These are phyloP conservation scores for Pythium scleroteichum DNA, from an alignment of 352 stramenopile genomes.

Conservation along the genomic window DNA sequence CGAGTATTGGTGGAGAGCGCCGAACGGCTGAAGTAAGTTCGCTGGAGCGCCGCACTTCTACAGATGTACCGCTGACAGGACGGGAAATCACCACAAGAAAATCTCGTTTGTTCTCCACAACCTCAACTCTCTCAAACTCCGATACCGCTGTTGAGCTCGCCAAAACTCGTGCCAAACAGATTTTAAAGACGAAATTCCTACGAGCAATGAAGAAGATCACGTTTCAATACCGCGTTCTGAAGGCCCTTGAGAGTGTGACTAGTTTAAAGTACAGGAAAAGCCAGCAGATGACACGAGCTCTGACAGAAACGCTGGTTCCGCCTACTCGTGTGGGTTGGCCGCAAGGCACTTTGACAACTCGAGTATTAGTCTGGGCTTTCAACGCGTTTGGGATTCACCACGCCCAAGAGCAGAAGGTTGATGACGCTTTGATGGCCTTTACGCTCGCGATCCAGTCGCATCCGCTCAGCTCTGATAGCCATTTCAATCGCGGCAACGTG, in stretches of 20 bases:
- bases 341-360: slow-evolving; percentile 42
- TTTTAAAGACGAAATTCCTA: slow-evolving; percentile 29
- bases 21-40: neutral
- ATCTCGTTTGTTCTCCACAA: slow-evolving; percentile 12
- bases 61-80: neutral
- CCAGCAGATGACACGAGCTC: slow-evolving; percentile 27
- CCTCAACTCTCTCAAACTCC: neutral
- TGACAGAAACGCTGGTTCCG: slow-evolving; percentile 30
- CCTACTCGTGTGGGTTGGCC: slow-evolving; percentile 32
- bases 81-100: neutral
- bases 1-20: neutral
- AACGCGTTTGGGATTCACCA: slow-evolving; percentile 47
- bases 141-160: slow-evolving; percentile 11
- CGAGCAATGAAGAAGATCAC: slow-evolving; percentile 46
- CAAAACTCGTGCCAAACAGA: slow-evolving; percentile 16
- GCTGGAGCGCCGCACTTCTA: slow-evolving; percentile 13
- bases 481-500: slow-evolving; percentile 60
- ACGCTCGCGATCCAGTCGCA: slow-evolving; percentile 52
- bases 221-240: slow-evolving; percentile 46
- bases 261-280: slow-evolving; percentile 44
- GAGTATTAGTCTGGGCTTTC: slow-evolving; percentile 52
- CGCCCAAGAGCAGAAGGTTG: slow-evolving; percentile 25
- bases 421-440: slow-evolving; percentile 57
- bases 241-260: slow-evolving; percentile 34
- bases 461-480: slow-evolving; percentile 33